phyloP scores from a whole-genome alignment of 2,329 filamentous ascomycete genomes.

The Graphium sp. region DNA sequence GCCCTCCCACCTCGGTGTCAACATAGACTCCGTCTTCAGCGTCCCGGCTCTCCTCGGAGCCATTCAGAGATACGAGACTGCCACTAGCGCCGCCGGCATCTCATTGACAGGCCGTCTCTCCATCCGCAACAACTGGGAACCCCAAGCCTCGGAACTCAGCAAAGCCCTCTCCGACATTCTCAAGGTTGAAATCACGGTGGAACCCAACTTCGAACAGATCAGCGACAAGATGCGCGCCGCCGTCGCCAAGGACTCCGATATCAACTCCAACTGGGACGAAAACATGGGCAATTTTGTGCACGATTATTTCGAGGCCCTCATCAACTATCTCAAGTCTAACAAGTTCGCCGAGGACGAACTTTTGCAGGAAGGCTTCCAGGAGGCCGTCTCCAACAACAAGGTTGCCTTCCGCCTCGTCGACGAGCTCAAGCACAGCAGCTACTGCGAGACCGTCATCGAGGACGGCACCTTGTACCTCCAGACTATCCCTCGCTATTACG shows the following conservation, averaged over 20 bases:
- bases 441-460: slow-evolving; percentile 28
- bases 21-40: slow-evolving; percentile 21
- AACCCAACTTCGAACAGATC: slow-evolving; percentile 26
- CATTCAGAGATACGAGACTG: too few relatives aligned
- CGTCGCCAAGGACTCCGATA: slow-evolving; percentile 8
- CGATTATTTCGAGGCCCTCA: slow-evolving; percentile 27
- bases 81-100: too few relatives aligned
- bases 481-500: slow-evolving; percentile 17
- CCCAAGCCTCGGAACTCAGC: slow-evolving; percentile 18
- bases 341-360: slow-evolving; percentile 31
- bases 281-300: slow-evolving; percentile 21
- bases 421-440: slow-evolving; percentile 19
- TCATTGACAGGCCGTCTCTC: too few relatives aligned
- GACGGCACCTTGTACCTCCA: slow-evolving; percentile 32
- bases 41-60: too few relatives aligned
- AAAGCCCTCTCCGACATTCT: slow-evolving; percentile 20
- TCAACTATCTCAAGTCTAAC: slow-evolving; percentile 19
- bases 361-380: slow-evolving; percentile 28
- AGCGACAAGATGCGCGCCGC: slow-evolving; percentile 21
- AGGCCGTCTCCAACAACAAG: slow-evolving; percentile 23
- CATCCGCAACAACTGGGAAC: slow-evolving; percentile 25
- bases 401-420: slow-evolving; percentile 29
- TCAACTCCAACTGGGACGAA: slow-evolving; percentile 21
- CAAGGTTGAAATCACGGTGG: slow-evolving; percentile 24
- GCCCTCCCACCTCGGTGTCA: slow-evolving; percentile 22